These are phyloP conservation scores for Rhazya stricta DNA, from an alignment of 257 asterid genomes.

Conservation along the genomic window DNA sequence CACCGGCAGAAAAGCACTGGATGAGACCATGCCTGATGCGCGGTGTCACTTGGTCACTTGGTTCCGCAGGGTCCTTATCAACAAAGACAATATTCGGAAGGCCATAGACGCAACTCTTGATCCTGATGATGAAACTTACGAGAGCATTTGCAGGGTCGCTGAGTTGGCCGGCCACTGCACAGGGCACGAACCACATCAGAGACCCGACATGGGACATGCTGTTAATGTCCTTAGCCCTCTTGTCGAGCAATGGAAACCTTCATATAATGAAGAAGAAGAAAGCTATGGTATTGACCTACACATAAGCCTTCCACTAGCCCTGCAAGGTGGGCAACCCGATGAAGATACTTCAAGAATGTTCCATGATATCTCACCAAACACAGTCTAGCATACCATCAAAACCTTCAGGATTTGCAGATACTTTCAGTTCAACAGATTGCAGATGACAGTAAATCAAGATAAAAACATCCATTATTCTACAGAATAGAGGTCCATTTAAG, in stretches of 20 bases:
- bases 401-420: slow-evolving; percentile 66
- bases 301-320: slow-evolving; percentile 84
- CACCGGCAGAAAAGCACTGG: slow-evolving; percentile 79
- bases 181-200: slow-evolving; percentile 81
- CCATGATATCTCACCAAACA: slow-evolving; percentile 58
- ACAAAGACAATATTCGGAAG: slow-evolving; percentile 64
- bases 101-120: slow-evolving; percentile 65
- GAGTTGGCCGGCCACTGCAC: slow-evolving; percentile 93
- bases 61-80: slow-evolving; percentile 85
- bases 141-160: slow-evolving; percentile 76
- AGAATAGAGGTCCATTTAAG: slow-evolving; percentile 3
- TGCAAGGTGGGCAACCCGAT: slow-evolving; percentile 86
- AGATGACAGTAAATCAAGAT: slow-evolving; percentile 38
- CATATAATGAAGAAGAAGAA: slow-evolving; percentile 59
- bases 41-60: slow-evolving; percentile 84
- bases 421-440: slow-evolving; percentile 67
- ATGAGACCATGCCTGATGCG: slow-evolving; percentile 79
- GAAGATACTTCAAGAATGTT: slow-evolving; percentile 96
- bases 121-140: slow-evolving; percentile 68
- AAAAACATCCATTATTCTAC: neutral
- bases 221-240: slow-evolving; percentile 85
- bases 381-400: slow-evolving; percentile 78
- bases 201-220: slow-evolving; percentile 98
- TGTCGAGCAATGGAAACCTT: slow-evolving; percentile 86
- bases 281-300: slow-evolving; percentile 56